Evolutionary conservation across 2,329 filamentous ascomycete genomes (phyloP).

Genomic region (Alternaria triticina): DNA sequence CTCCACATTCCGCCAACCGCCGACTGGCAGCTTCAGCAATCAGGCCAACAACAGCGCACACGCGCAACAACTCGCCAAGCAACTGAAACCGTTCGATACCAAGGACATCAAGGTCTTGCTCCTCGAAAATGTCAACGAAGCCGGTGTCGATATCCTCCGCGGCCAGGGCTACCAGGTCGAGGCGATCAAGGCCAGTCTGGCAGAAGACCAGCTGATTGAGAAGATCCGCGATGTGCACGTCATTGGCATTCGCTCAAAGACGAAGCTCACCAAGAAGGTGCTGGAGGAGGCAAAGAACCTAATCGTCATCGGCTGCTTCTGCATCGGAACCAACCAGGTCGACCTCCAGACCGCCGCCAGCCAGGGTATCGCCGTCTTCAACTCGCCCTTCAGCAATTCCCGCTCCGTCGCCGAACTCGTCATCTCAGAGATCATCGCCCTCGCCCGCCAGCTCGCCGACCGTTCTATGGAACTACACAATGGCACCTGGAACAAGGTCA

Average conservation of each 20-base stretch:
- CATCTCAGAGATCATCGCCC: conserved; percentile 88
- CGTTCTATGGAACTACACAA: conserved; percentile 93
- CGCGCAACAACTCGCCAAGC: conserved; percentile 64
- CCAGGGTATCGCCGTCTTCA: conserved; percentile 95
- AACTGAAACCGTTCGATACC: conserved; percentile 92
- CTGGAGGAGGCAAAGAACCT: conserved; percentile 90
- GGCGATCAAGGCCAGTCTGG: conserved; percentile 83
- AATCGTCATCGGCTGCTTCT: conserved; percentile 97
- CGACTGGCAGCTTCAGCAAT: conserved; percentile 42
- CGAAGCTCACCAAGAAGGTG: conserved; percentile 85
- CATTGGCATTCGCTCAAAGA: conserved; percentile 98
- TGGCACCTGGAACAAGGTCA: conserved; percentile 98
- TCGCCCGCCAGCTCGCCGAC: conserved; percentile 91
- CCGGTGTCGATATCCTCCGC: conserved; percentile 80
- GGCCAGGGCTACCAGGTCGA: conserved; percentile 96
- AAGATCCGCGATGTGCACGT: conserved; percentile 99
- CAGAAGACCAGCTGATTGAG: conserved; percentile 92
- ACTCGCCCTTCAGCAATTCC: conserved; percentile 98
- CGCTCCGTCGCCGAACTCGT: conserved; percentile 95
- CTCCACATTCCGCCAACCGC: conserved; percentile 59
- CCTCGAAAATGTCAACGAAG: conserved; percentile 93
- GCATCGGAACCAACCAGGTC: conserved; percentile 97
- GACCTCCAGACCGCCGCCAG: conserved; percentile 82
- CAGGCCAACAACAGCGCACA: conserved; percentile 11
- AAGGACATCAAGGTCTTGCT: conserved; percentile 96